Conservation (phyloP, 2,329 filamentous ascomycete species). For the Pseudogymnoascus sp. region DNA sequence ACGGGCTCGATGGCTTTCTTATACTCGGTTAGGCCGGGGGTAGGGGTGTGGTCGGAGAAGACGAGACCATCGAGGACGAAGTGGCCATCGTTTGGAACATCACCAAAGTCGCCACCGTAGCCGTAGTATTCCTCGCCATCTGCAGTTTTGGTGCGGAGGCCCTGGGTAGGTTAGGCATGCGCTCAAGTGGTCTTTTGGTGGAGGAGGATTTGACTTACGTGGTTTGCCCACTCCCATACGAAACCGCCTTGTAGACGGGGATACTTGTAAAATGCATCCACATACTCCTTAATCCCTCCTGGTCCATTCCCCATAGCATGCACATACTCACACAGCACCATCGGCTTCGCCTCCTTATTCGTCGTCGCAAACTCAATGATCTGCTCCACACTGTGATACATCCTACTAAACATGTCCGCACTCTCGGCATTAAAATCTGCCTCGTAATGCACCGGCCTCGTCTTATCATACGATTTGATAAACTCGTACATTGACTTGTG, state of each 20-base stretch:
- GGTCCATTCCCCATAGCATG: conserved; percentile 52
- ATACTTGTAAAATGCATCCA: conserved; percentile 44
- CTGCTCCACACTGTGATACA: conserved; percentile 42
- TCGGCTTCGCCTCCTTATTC: conserved; percentile 29
- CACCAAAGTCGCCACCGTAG: conserved; percentile 38
- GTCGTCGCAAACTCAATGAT: conserved; percentile 27
- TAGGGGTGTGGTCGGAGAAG: conserved; percentile 33
- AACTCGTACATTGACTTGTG: conserved; percentile 47
- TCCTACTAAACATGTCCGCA: conserved; percentile 46
- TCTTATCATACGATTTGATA: conserved; percentile 40
- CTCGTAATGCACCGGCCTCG: conserved; percentile 49
- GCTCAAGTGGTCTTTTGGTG: neutral
- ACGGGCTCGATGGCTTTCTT: conserved; percentile 35
- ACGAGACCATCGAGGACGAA: conserved; percentile 37
- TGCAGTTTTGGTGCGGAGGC: conserved; percentile 29
- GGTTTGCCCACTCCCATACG: conserved; percentile 39
- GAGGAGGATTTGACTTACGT: conserved; percentile 17
- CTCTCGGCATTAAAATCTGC: conserved; percentile 41
- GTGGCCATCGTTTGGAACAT: conserved; percentile 35
- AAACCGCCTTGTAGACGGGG: conserved; percentile 45
- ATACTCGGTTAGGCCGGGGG: conserved; percentile 33
- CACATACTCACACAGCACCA: conserved; percentile 32
- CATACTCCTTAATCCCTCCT: conserved; percentile 47
- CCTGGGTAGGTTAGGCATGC: conserved; percentile 15
- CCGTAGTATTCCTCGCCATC: conserved; percentile 32